Percentiles rank a stretch among this genome's conserved stretches.
These are phyloP conservation scores for Ustilago hordei DNA, from an alignment of 1,284 basidiomycete genomes.

Conservation along the genomic window DNA sequence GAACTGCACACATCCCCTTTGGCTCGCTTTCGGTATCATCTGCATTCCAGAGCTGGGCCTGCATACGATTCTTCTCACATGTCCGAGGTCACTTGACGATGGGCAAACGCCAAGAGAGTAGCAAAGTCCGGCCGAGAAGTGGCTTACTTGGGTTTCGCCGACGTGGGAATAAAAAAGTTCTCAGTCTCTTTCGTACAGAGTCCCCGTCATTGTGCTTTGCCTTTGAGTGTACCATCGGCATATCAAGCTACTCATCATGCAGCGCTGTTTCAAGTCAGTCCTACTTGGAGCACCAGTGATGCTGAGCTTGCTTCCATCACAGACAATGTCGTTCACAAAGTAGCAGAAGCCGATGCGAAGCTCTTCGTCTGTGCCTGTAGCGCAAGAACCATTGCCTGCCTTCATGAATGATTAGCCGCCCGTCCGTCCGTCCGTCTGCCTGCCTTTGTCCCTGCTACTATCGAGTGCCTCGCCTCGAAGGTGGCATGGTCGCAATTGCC, in stretches of 20 bases:
- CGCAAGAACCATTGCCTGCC: not conserved
- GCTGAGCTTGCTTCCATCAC: not conserved
- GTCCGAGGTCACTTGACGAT: conserved; percentile 23
- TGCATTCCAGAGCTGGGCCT: conserved; percentile 6
- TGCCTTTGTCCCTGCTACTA: not conserved
- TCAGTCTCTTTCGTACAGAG: not conserved
- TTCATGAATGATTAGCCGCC: conserved; percentile 6
- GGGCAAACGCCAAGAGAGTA: conserved; percentile 11
- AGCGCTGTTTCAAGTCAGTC: not conserved
- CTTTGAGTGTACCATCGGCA: conserved; percentile 2
- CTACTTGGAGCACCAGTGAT: not conserved
- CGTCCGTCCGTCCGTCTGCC: too few species aligned
- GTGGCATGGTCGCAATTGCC: conserved; percentile 3
- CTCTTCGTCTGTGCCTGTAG: conserved; percentile 1
- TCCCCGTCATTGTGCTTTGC: conserved; percentile 10
- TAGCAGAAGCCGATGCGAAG: not conserved
- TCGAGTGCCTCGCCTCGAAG: conserved; percentile 14
- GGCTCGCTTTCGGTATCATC: conserved; percentile 7
- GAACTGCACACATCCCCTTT: not conserved
- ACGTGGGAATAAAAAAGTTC: conserved; percentile 17
- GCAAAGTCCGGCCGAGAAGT: not conserved
- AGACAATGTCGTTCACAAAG: not conserved
- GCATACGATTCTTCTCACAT: conserved; percentile 45
- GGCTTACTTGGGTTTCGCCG: conserved; percentile 13
- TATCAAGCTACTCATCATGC: conserved; percentile 12